Conservation (phyloP, 176 grass and related monocot species). For the Bromus sterilis region DNA sequence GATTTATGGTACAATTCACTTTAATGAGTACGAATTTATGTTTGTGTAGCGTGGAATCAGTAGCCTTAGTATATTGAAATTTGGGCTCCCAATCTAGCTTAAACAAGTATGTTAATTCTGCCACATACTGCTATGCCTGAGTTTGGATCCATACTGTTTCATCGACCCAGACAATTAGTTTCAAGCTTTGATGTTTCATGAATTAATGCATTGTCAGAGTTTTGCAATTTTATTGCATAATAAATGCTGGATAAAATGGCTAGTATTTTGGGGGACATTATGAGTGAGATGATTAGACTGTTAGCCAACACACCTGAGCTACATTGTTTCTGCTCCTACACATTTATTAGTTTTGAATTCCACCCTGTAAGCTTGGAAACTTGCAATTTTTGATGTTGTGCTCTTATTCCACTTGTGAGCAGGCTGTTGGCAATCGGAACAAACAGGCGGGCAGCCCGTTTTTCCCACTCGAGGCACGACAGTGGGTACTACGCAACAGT, state of each 20-base stretch:
- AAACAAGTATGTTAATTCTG: neutral
- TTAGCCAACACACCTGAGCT: neutral
- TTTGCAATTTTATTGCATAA: neutral
- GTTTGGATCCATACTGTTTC: neutral
- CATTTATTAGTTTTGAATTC: neutral
- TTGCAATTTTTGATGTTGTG: neutral
- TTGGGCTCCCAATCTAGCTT: neutral
- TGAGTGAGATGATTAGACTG: neutral
- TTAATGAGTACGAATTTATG: neutral
- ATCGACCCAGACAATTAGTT: neutral
- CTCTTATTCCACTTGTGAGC: slow-evolving; percentile 19
- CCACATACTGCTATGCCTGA: neutral
- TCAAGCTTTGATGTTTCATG: neutral
- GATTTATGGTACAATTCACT: neutral
- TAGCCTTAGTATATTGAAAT: neutral
- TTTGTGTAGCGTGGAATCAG: neutral
- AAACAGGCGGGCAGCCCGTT: slow-evolving; percentile 38
- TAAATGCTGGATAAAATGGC: neutral
- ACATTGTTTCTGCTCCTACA: neutral
- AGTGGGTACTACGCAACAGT: slow-evolving; percentile 19
- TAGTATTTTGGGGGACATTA: neutral
- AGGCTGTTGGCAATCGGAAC: slow-evolving; percentile 52
- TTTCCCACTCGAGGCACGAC: slow-evolving; percentile 45
- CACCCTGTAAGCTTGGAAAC: neutral
- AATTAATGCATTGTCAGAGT: neutral